These are phyloP conservation scores for Suillus americanus DNA, from an alignment of 768 basidiomycete species.

Conservation along the genomic window DNA sequence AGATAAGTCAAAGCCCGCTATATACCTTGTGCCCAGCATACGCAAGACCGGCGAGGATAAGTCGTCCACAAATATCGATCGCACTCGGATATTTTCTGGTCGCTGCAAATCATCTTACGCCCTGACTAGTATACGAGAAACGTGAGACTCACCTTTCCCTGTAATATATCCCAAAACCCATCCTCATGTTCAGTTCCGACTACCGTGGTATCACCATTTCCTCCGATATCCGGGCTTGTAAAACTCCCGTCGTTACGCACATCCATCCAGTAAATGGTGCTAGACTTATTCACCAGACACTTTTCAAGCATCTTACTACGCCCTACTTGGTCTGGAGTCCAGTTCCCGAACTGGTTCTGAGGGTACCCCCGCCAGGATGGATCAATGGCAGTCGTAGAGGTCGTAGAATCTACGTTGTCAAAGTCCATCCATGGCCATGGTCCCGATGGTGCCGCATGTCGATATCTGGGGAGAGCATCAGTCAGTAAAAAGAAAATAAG, in stretches of 20 bases:
- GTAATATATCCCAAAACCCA: conserved; percentile 35
- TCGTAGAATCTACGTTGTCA: neutral
- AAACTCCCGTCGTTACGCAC: conserved; percentile 17
- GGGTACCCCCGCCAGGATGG: conserved; percentile 22
- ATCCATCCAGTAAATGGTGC: conserved; percentile 25
- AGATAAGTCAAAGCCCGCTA: neutral
- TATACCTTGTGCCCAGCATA: conserved; percentile 57
- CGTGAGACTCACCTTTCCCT: conserved; percentile 33
- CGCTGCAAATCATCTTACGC: conserved; percentile 26
- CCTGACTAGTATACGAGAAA: neutral
- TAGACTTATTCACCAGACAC: conserved; percentile 17
- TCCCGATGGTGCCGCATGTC: conserved; percentile 25
- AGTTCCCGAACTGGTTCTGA: conserved; percentile 30
- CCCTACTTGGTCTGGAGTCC: conserved; percentile 30
- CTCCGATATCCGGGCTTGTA: neutral
- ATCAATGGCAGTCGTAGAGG: neutral
- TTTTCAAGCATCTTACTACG: conserved; percentile 31
- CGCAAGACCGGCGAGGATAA: conserved; percentile 50
- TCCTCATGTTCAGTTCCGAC: conserved; percentile 15
- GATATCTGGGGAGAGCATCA: too few relatives aligned
- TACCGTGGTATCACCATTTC: neutral
- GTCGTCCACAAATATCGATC: conserved; percentile 51
- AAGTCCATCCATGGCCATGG: conserved; percentile 36
- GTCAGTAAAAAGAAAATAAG: neutral
- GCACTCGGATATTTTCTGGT: conserved; percentile 39